Percentiles rank a stretch among this genome's conserved stretches.
Conservation (phyloP, 148 eudicot species). For the Cornus kousa region DNA sequence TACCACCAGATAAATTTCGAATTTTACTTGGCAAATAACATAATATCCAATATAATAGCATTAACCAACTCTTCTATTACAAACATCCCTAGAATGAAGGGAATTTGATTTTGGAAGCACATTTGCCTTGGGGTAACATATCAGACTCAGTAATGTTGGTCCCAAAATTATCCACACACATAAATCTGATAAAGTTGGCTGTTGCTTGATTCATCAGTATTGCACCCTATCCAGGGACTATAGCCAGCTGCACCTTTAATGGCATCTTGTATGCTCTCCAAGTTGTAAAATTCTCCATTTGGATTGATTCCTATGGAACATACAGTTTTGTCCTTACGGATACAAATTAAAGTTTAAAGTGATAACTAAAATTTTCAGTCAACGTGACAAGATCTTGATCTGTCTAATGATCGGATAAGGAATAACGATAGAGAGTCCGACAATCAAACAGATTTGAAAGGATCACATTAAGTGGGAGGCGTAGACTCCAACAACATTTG, state of each 20-base stretch:
- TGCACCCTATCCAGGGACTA: slow-evolving; percentile 51
- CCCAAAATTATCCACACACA: slow-evolving; percentile 48
- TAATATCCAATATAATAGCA: too few species aligned
- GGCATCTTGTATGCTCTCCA: slow-evolving; percentile 42
- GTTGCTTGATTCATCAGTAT: slow-evolving; percentile 37
- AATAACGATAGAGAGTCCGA: too few species aligned
- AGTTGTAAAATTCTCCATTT: slow-evolving; percentile 34
- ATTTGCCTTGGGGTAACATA: slow-evolving; percentile 41
- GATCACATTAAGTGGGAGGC: too few species aligned
- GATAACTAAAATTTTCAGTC: too few species aligned
- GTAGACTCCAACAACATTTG: too few species aligned
- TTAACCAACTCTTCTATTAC: not conserved
- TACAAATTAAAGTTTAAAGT: too few species aligned
- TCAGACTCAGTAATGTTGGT: slow-evolving; percentile 45
- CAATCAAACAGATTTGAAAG: too few species aligned
- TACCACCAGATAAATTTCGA: too few species aligned
- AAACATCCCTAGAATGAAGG: slow-evolving; percentile 38
- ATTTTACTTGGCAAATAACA: too few species aligned
- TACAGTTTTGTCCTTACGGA: too few species aligned
- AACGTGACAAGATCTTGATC: too few species aligned
- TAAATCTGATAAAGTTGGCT: slow-evolving; percentile 55
- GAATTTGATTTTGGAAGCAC: slow-evolving; percentile 41
- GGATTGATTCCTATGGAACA: slow-evolving; percentile 55
- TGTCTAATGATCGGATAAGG: too few species aligned
- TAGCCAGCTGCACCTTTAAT: slow-evolving; percentile 32